Percentiles rank a stretch among this genome's conserved stretches.
Conservation (phyloP, 306 rosid genomes). For the Glycine soja region DNA sequence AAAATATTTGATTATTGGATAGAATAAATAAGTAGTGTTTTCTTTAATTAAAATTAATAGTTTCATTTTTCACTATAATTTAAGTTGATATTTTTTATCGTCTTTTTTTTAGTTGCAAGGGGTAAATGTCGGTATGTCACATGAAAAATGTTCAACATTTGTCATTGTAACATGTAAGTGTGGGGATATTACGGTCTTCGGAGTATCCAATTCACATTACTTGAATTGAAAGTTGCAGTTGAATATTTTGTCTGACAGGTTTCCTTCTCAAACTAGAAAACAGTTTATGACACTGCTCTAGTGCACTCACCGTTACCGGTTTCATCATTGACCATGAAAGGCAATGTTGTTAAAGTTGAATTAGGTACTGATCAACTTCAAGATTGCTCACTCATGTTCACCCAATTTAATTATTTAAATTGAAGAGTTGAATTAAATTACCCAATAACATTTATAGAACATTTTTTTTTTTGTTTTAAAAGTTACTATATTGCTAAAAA, state of each 20-base stretch:
- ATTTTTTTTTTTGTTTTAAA: too few species aligned
- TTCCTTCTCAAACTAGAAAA: background rate
- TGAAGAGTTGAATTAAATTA: background rate
- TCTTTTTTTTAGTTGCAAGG: too few species aligned
- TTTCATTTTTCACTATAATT: too few species aligned
- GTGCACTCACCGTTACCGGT: background rate
- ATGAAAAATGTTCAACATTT: background rate
- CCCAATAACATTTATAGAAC: too few species aligned
- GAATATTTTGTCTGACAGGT: too few species aligned
- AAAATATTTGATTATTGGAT: too few species aligned
- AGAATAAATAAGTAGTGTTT: too few species aligned
- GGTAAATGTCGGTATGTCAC: background rate
- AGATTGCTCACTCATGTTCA: background rate
- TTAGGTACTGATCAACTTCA: background rate
- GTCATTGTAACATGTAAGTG: too few species aligned
- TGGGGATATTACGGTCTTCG: too few species aligned
- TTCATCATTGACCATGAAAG: background rate
- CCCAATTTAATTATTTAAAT: background rate
- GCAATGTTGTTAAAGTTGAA: background rate
- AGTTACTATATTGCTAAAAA: too few species aligned
- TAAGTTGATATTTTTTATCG: too few species aligned
- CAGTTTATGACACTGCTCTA: background rate
- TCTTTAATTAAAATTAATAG: background rate
- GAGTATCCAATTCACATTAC: background rate
- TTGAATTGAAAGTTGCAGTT: background rate